Base-by-base conservation (phyloP, 495 filamentous ascomycete species). In the Penicillium dipodomyicola region DNA sequence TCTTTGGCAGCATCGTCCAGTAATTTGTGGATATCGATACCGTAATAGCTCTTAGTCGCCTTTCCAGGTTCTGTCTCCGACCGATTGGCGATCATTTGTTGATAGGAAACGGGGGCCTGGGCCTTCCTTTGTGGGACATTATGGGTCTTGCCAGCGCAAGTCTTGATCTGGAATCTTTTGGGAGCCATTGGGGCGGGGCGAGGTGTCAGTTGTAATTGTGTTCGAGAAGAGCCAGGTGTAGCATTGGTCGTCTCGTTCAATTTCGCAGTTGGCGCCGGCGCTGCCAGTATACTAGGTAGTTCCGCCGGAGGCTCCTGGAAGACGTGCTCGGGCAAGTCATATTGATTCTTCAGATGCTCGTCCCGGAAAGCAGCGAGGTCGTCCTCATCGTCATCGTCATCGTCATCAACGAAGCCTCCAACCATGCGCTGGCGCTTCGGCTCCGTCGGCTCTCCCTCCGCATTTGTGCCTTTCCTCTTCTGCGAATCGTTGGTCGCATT, bases 41-140 rank as follows among this genome's bases (percentile, higher is more conserved):
- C 94, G 69, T 93, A 98, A 67, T 89, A 97, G 67, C 82, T 88
- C 68, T 85, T 88, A 61, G 83, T 84, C n/a, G 91, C 90, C 58
- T 84, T 77, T 33, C 89, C 87, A 57, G 87, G 77, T 57, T 80
- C 84, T 5, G 82, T 82, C 35, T 74, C 81, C 4, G 88, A 92
- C 17, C 89, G 83, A 25, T 81, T 77, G 23, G 89, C 88, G 25
- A 90, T 79, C 49, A 92, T 78, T 39, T 75, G 77, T 64, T 90
- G 81, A 64, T 87, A 95, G 0, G 87, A 80, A 27, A 84, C 67
- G 4, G 73, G 61, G 4, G 64, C 67, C 10, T 72, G 63, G 12
- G 77, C 58, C 49, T 76, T 79, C 43, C 82, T 85, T 56, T 78
- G 64, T 8, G 72, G 69, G 32, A 91, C 78, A 32, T 77, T 72